phyloP scores from a whole-genome alignment of 2,329 filamentous ascomycete species.

The Cordyceps fumosorosea region DNA sequence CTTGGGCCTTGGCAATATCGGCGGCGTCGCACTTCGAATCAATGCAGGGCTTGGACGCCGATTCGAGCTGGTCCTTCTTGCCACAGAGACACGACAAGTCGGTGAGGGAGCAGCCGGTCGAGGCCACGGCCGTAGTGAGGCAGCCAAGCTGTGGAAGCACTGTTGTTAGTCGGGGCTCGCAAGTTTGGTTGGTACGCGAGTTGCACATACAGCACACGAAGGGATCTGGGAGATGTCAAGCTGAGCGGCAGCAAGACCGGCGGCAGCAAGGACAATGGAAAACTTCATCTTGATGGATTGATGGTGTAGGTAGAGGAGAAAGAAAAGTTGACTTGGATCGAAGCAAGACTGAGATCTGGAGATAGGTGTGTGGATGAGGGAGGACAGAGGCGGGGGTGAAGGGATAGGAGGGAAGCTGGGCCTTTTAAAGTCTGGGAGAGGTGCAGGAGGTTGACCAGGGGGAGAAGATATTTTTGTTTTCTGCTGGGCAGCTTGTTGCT shows the following conservation, averaged over 20 bases:
- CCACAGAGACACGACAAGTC: slow-evolving; percentile 35
- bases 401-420: neutral
- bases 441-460: neutral
- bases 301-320: neutral
- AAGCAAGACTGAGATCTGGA: neutral
- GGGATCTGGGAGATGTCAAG: slow-evolving; percentile 27
- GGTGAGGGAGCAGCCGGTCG: slow-evolving; percentile 29
- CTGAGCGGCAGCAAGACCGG: slow-evolving; percentile 33
- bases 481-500: neutral
- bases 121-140: slow-evolving; percentile 27
- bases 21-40: slow-evolving; percentile 26
- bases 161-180: neutral
- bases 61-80: slow-evolving; percentile 26
- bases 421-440: slow-evolving; percentile 2
- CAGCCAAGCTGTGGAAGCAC: slow-evolving; percentile 24
- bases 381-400: neutral
- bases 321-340: neutral
- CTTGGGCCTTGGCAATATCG: slow-evolving; percentile 28
- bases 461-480: neutral
- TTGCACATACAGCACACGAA: slow-evolving; percentile 33
- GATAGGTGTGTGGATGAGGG: neutral
- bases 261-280: slow-evolving; percentile 26
- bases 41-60: slow-evolving; percentile 27
- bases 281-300: slow-evolving; percentile 34
- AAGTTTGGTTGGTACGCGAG: neutral